phyloP scores from a whole-genome alignment of 768 basidiomycete genomes.

The Dioszegia crocea region DNA sequence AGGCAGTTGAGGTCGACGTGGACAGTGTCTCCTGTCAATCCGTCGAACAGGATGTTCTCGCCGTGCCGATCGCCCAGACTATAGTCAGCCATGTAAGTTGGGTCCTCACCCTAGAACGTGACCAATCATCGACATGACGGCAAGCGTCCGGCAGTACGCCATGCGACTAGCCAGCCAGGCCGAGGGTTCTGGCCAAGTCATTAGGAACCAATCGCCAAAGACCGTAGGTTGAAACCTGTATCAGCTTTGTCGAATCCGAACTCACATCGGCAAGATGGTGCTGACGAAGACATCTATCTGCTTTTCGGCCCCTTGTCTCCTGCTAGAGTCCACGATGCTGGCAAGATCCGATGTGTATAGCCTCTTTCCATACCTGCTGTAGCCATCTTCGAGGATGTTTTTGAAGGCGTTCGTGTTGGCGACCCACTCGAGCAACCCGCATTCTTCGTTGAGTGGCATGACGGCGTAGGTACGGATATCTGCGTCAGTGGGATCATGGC shows the following conservation, averaged over 20 bases:
- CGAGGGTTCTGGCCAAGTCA: slow-evolving; percentile 92
- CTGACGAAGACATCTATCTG: slow-evolving; percentile 46
- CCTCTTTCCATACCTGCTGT: slow-evolving; percentile 57
- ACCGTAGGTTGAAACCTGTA: slow-evolving; percentile 62
- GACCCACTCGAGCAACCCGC: slow-evolving; percentile 98
- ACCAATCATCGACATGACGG: slow-evolving; percentile 98
- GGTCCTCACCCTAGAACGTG: slow-evolving; percentile 82
- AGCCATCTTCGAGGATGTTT: slow-evolving; percentile 65
- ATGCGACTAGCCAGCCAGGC: slow-evolving; percentile 89
- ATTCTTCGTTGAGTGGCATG: slow-evolving; percentile 94
- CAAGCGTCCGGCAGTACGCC: slow-evolving; percentile 78
- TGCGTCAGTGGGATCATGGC: slow-evolving; percentile 44
- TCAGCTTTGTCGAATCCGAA: slow-evolving; percentile 4
- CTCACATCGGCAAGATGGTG: slow-evolving; percentile 62
- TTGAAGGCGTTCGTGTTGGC: slow-evolving; percentile 83
- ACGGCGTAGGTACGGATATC: slow-evolving; percentile 98
- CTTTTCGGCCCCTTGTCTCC: slow-evolving; percentile 25
- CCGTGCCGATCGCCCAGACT: slow-evolving; percentile 97
- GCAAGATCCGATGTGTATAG: slow-evolving; percentile 51
- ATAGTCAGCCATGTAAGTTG: slow-evolving; percentile 15
- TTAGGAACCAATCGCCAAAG: slow-evolving; percentile 95
- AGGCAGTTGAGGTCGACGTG: slow-evolving; percentile 98
- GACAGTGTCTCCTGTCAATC: slow-evolving; percentile 78
- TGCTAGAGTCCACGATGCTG: slow-evolving; percentile 38
- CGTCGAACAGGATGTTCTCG: slow-evolving; percentile 92